Base-by-base conservation (phyloP, 371 early-diverging fungal species). In the Smittium culicis region DNA sequence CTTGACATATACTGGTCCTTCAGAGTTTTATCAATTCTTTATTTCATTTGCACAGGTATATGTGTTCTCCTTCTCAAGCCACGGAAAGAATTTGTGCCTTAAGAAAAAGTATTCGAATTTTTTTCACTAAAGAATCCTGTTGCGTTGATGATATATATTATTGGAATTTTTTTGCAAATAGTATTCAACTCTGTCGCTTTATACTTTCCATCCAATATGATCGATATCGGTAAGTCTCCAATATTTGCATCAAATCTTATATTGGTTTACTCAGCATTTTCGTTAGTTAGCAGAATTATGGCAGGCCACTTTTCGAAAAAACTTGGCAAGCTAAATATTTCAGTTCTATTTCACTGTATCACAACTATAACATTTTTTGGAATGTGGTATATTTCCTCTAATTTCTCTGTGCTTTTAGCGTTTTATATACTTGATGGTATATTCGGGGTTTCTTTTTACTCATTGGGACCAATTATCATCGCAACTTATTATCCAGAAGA, bases 1-100 rank as follows among this genome's bases (percentile, higher is more conserved):
- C 56, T 87, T 24, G 86, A 81, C 1, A 79, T 81, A 68, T 77
- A 75, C 30, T 88, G 88, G 88, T 78, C 89, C 1, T 71, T 89
- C 56, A 81, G 89, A 5, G 77, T 84, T 3, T 31, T 74, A 3
- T 25, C 68, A 28, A 57, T 69, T 3, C 56, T 75, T 2, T 34
- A 62, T 28, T 68, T 20, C 1, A 35, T 68, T 1, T 32, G 68
- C 1, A 20, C 56, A 0, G 58, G 55, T 5, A 45, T 67, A 27
- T 65, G 69, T 30, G 69, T 65, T 29, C 35, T 70, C 27, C 59
- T 74, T 66, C 45, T 66, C 25, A 71, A 69, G 31, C 71, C 16
- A 3, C 69, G 28, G 61, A 70, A 1, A 30, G 35, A 27, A 66
- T 74, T 0, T 54, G 29, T 34, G 30, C 2, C 62, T 20, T 16